phyloP scores from a whole-genome alignment of 441 rosid species.

The Dalechampia spathulata region DNA sequence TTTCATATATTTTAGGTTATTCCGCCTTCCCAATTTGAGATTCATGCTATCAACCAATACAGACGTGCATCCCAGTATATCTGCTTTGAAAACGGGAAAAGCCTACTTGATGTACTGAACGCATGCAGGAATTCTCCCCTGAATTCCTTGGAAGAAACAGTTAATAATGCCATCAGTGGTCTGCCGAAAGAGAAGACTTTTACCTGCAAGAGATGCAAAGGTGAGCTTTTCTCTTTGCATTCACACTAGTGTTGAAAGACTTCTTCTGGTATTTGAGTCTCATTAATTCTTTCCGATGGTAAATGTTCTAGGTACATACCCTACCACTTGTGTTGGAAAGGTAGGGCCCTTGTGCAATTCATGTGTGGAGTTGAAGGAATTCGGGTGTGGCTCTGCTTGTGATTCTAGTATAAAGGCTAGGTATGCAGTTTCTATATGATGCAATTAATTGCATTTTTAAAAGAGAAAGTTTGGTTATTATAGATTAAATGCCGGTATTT shows the following conservation, averaged over 20 bases:
- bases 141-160: constrained; percentile 63
- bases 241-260: neutral
- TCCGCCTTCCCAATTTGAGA: constrained; percentile 96
- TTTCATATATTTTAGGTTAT: constrained; percentile 56
- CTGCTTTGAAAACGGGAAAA: constrained; percentile 96
- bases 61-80: constrained; percentile 93
- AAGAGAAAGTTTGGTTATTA: neutral
- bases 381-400: constrained; percentile 28
- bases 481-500: neutral
- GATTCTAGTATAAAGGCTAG: constrained; percentile 30
- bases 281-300: constrained; percentile 17
- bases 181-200: constrained; percentile 60
- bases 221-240: constrained; percentile 24
- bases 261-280: constrained; percentile 14
- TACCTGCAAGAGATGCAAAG: constrained; percentile 88
- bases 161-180: constrained; percentile 60
- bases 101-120: constrained; percentile 88
- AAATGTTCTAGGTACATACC: constrained; percentile 49
- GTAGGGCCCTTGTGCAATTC: constrained; percentile 71
- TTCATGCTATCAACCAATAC: constrained; percentile 91
- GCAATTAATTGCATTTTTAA: neutral
- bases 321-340: constrained; percentile 56
- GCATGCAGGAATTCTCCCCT: constrained; percentile 71
- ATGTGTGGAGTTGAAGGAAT: constrained; percentile 51
- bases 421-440: constrained; percentile 23